Evolutionary conservation across 2,329 filamentous ascomycete species (phyloP), one percentile per base, ranked within the genome.

Genomic region (Microsporum audouinii): DNA sequence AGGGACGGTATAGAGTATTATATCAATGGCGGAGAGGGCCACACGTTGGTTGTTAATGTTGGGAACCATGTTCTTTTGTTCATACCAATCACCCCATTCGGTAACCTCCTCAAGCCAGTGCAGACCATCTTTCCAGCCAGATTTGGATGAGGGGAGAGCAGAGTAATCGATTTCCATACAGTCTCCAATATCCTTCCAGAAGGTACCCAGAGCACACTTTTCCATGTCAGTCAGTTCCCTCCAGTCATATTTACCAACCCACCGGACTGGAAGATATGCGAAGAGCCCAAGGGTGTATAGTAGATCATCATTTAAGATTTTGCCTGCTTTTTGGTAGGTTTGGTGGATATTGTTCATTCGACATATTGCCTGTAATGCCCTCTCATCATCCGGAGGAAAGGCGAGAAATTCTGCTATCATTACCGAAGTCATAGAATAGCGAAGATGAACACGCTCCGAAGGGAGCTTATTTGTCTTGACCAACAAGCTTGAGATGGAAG

Each of bases 171-270:
- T 87, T 0, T 78, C 78, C 85, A 89, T 88, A 65, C 82, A 80
- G 60, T 88, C 82, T n/a, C 85, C 86, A 43, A 88, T 76, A 60
- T 76, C 75, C 69, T 85, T 86, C 84, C 85, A 88, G 66, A 86
- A 81, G 0, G 80, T 82, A 23, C 80, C 82, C 43, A 84, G 71
- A 1, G 84, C 85, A 64, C 83, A 86, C 2, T 55, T 36, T 70
- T 89, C 87, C 74, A 88, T 78, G 1, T 83, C 79, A n/a, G 80
- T 83, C 17, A 87, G 71, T 3, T 73, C 51, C 3, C 87, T 79
- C 85, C 86, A 89, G 67, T 89, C 87, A 66, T 82, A 86, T 5
- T 75, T 73, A 3, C 75, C 70, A 31, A 84, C 78, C 77, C 84
- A 88, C 39, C 78, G 74, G 29, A 79, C 70, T 2, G 85, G 84